Evolutionary conservation across 441 rosid species (phyloP), one percentile per base, ranked within the genome.

Genomic region (Caryocar brasiliense): DNA sequence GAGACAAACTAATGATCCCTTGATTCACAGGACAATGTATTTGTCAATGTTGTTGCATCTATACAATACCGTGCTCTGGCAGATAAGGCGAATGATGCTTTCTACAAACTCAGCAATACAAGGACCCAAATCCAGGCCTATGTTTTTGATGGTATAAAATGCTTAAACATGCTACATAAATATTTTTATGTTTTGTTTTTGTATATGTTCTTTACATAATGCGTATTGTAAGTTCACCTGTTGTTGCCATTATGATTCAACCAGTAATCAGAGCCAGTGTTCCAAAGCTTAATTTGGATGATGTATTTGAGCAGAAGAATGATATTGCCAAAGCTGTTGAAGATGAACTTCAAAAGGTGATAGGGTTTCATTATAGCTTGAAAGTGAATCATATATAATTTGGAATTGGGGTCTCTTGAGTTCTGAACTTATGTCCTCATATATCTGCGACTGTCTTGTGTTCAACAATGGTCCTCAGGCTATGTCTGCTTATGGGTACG

Each of bases 1-100:
- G n/a, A n/a, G n/a, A n/a, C n/a, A n/a, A n/a, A n/a, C n/a, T n/a
- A n/a, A n/a, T n/a, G n/a, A n/a, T n/a, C n/a, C n/a, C 29, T 6
- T 4, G 12, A 19, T 28, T 42, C 32, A 50, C 74, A 81, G 95
- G 95, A 82, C 47, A 80, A 85, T 62, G 95, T 82, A 11, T 85
- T 82, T 70, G 95, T 80, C 14, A 82, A 63, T 55, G 86, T 82
- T 48, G 86, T 85, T 39, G 88, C 92, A 2, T 85, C 95, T 0
- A 51, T 85, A 58, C 88, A 85, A 42, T 85, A 82, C 55, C 88
- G 86, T 33, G 81, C 88, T 21, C 36, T 78, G 26, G 83, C 79
- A 23, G 55, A 73, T 17, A 73, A 78, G 35, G 95, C 86, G 2
- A 56, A 8, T 33, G 88, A 80, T 65, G 88, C 95, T 2, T 82